Percentiles rank a stretch among this genome's conserved stretches.
These are phyloP conservation scores for Tolypocladium tundrense DNA, from an alignment of 2,329 filamentous ascomycete genomes.

Conservation along the genomic window DNA sequence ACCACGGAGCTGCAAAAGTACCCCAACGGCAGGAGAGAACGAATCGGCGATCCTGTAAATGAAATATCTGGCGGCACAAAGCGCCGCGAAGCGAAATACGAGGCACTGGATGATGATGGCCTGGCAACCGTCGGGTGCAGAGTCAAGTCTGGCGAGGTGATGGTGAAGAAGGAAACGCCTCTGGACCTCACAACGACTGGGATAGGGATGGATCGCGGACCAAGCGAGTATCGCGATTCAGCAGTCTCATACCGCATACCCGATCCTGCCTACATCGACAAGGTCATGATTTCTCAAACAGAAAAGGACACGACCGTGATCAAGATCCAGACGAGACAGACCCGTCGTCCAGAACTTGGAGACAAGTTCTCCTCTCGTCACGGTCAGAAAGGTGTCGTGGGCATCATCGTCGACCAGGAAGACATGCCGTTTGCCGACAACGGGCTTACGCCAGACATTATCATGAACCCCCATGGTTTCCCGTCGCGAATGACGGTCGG, in stretches of 20 bases:
- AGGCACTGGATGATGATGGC: slow-evolving; percentile 72
- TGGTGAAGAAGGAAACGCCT: slow-evolving; percentile 83
- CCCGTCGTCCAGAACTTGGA: slow-evolving; percentile 83
- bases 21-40: slow-evolving; percentile 63
- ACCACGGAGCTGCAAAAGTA: slow-evolving; percentile 80
- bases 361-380: slow-evolving; percentile 99
- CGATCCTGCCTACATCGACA: slow-evolving; percentile 86
- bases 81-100: slow-evolving; percentile 55
- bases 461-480: slow-evolving; percentile 99
- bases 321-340: slow-evolving; percentile 95
- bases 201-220: slow-evolving; percentile 55
- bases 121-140: slow-evolving; percentile 77
- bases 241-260: slow-evolving; percentile 71
- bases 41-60: slow-evolving; percentile 47
- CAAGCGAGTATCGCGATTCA: slow-evolving; percentile 55
- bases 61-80: slow-evolving; percentile 48
- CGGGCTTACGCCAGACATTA: slow-evolving; percentile 92
- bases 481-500: slow-evolving; percentile 99
- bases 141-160: slow-evolving; percentile 69
- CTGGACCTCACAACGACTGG: slow-evolving; percentile 65
- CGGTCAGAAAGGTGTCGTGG: slow-evolving; percentile 95
- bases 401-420: slow-evolving; percentile 91
- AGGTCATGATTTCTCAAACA: slow-evolving; percentile 86
- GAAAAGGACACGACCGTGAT: slow-evolving; percentile 79
- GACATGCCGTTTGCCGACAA: slow-evolving; percentile 93